phyloP scores from a whole-genome alignment of 1,139 yeast species.

The Blastobotrys ciferrii region DNA sequence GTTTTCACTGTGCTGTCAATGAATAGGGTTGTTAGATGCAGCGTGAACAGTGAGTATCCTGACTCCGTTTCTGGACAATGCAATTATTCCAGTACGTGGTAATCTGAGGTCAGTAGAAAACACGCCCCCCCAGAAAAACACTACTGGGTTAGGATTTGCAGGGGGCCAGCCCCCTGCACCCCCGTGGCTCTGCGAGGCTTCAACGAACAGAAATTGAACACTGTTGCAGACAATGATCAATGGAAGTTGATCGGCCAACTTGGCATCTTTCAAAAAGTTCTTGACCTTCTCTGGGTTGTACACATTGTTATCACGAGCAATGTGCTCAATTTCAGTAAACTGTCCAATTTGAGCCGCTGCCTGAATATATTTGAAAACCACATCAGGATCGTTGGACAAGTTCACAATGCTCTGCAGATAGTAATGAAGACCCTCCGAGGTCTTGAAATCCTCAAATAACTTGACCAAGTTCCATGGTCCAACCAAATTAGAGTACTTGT shows the following conservation, averaged over 20 bases:
- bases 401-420: constrained; percentile 92
- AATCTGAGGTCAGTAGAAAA: too few species aligned
- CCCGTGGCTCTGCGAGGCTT: too few species aligned
- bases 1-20: too few species aligned
- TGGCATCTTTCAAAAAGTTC: constrained; percentile 91
- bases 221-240: constrained; percentile 95
- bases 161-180: too few species aligned
- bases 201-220: too few species aligned
- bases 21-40: too few species aligned
- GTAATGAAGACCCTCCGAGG: constrained; percentile 90
- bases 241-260: constrained; percentile 93
- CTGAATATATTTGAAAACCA: constrained; percentile 92
- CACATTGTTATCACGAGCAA: constrained; percentile 89
- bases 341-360: constrained; percentile 91
- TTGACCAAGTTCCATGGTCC: constrained; percentile 84
- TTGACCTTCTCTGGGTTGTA: constrained; percentile 97
- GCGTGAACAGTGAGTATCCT: too few species aligned
- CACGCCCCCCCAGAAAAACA: too few species aligned
- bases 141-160: too few species aligned
- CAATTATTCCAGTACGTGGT: too few species aligned
- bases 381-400: constrained; percentile 90
- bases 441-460: constrained; percentile 88
- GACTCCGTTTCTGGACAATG: too few species aligned
- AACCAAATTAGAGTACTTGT: constrained; percentile 90
- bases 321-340: constrained; percentile 89